phyloP scores from a whole-genome alignment of 2,329 filamentous ascomycete species.

The Talaromyces rugulosus region DNA sequence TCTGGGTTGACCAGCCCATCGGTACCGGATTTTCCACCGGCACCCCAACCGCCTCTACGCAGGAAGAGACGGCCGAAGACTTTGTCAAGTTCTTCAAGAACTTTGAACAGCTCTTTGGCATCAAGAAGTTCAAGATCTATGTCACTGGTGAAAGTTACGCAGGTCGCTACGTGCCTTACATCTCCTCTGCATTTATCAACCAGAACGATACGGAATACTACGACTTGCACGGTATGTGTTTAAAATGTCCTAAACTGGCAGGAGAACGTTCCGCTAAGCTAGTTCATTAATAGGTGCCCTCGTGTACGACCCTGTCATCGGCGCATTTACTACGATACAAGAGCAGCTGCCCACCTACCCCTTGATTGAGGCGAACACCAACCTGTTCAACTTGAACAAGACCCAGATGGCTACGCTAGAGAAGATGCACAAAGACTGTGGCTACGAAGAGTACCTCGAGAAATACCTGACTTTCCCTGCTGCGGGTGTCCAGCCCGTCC shows the following conservation, averaged over 20 bases:
- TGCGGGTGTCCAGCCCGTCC: constrained; percentile 45
- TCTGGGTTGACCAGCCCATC: constrained; percentile 55
- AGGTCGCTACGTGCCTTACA: constrained; percentile 68
- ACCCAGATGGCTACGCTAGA: constrained; percentile 40
- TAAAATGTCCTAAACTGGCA: not conserved
- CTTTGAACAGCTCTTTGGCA: constrained; percentile 65
- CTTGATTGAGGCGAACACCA: constrained; percentile 39
- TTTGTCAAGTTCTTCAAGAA: constrained; percentile 78
- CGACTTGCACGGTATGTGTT: constrained; percentile 54
- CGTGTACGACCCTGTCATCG: constrained; percentile 67
- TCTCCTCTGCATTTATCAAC: constrained; percentile 69
- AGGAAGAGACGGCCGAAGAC: constrained; percentile 65
- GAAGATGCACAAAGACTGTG: constrained; percentile 40
- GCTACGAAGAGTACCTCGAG: constrained; percentile 44
- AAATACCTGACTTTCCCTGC: constrained; percentile 53
- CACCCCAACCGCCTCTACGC: constrained; percentile 58
- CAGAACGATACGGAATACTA: constrained; percentile 64
- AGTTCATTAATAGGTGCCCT: constrained; percentile 42
- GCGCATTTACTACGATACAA: constrained; percentile 30
- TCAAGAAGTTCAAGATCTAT: constrained; percentile 67
- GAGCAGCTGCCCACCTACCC: constrained; percentile 36
- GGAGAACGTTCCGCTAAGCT: not conserved
- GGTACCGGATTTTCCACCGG: constrained; percentile 67
- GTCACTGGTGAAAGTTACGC: constrained; percentile 71
- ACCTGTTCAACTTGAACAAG: constrained; percentile 44